Conservation (phyloP, 176 grass and related monocot genomes). For the Chrysopogon serrulatus region DNA sequence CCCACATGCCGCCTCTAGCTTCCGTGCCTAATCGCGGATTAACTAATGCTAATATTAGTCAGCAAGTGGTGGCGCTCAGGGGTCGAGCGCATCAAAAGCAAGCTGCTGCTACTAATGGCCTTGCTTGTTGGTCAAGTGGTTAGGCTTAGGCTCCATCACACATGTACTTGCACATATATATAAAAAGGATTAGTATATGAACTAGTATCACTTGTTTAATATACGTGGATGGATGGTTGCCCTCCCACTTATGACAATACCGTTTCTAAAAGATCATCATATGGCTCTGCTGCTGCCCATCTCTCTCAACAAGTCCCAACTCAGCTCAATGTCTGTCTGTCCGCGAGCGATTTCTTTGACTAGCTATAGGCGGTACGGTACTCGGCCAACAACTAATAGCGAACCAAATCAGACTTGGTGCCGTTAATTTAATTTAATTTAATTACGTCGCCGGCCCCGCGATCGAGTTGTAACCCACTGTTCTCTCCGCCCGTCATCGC, state of each 20-base stretch:
- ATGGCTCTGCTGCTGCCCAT: too few species aligned
- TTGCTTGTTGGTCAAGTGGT: constrained; percentile 24
- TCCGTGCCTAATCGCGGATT: not conserved
- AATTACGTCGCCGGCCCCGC: not conserved
- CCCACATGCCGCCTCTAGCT: not conserved
- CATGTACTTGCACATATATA: not conserved
- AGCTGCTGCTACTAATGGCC: not conserved
- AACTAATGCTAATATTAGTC: not conserved
- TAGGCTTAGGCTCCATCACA: constrained; percentile 18
- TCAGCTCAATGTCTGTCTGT: too few species aligned
- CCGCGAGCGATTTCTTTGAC: constrained; percentile 3
- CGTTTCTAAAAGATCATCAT: too few species aligned
- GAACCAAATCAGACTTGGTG: not conserved
- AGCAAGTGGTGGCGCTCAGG: not conserved
- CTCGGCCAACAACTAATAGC: not conserved
- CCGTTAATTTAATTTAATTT: too few species aligned
- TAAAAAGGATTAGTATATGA: not conserved
- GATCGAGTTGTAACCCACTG: not conserved
- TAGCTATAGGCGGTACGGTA: too few species aligned
- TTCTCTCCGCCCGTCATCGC: not conserved
- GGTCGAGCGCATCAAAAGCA: constrained; percentile 35
- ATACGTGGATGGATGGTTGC: not conserved
- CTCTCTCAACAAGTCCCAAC: too few species aligned
- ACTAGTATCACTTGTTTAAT: not conserved
- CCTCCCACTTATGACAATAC: too few species aligned